phyloP scores from a whole-genome alignment of 139 green algal species.

The Chlamydomonas incerta region DNA sequence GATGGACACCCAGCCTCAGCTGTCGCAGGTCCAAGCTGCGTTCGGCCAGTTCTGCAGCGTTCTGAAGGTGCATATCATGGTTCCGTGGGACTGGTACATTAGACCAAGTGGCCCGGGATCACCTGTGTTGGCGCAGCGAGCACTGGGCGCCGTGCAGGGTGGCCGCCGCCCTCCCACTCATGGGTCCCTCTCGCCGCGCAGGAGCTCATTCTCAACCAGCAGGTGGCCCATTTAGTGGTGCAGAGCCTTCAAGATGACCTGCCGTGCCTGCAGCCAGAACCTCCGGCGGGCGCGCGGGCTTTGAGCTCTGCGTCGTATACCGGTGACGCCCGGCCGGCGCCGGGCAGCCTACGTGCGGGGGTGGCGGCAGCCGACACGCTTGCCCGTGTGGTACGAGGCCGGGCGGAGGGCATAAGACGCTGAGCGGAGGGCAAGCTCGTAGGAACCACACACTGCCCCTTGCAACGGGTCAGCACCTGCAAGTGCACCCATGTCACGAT shows the following conservation, averaged over 20 bases:
- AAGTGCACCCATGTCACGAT: background rate
- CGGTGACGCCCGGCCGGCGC: background rate
- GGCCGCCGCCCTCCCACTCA: no score
- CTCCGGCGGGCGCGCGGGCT: background rate
- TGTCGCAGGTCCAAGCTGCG: background rate
- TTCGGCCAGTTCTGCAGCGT: slow-evolving; percentile 25
- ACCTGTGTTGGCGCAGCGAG: no score
- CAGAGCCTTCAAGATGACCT: slow-evolving; percentile 16
- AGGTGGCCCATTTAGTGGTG: slow-evolving; percentile 25
- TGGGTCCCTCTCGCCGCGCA: background rate
- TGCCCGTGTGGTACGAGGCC: background rate
- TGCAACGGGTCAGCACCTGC: no score
- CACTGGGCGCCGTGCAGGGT: no score
- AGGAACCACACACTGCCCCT: no score
- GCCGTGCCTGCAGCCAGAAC: slow-evolving; percentile 1
- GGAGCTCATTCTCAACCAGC: slow-evolving; percentile 34
- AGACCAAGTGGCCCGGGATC: background rate
- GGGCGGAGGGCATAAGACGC: no score
- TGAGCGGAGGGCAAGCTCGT: no score
- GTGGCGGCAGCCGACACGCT: background rate
- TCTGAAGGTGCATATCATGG: slow-evolving; percentile 5
- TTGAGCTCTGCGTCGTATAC: background rate
- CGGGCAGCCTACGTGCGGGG: background rate
- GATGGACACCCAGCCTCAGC: background rate
- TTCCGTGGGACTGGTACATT: no score